Base-by-base conservation (phyloP, 768 basidiomycete species). In the Kwoniella botswanensis region DNA sequence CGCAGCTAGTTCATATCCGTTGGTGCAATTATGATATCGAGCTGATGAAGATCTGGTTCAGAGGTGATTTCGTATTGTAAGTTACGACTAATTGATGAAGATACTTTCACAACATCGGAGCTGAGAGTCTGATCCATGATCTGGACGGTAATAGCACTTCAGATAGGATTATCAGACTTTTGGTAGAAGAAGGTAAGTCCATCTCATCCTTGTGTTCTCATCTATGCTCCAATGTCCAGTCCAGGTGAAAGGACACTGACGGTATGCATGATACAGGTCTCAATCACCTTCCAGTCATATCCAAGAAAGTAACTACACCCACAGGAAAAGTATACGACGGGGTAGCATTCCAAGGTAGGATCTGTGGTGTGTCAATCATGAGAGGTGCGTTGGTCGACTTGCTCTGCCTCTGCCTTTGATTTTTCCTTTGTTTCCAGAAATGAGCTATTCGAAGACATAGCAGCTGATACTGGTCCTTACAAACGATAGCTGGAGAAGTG, bases 331-430 rank as follows among this genome's bases (percentile, higher is more conserved):
- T 86, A 9, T 97, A 95, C 82, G 88, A 93, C 68, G 96, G 96
- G 18, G 93, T 98, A 1, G 91, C 93, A 0, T 99, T 99, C 79
- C 91, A 96, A 79, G 96, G 96, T 6, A 93, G 93, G 86, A 96
- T 98, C 72, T 96, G 94, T 78, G 94, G 94, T 17, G 94, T 98
- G 24, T 94, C 93, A 4, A 98, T 98, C 78, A 87, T 98, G 77
- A 88, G 96, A 17, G 96, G 96, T 74, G 93, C 96, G 89, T 91
- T 91, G 77, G 63, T 35, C 35, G 7, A 43, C 2, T 56, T 6
- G 59, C 22, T 86, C 76, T 18, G 63, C 13, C 59, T 26, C 41
- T 50, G 52, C n/a, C 55, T 13, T 59, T 15, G 42, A 24, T 3
- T 10, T 21, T 22, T 50, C 41, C 35, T 58, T 24, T 58, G 12